Percentiles rank a stretch among this genome's conserved stretches.
Conservation (phyloP, 768 basidiomycete species). For the Dendrothele bispora region DNA sequence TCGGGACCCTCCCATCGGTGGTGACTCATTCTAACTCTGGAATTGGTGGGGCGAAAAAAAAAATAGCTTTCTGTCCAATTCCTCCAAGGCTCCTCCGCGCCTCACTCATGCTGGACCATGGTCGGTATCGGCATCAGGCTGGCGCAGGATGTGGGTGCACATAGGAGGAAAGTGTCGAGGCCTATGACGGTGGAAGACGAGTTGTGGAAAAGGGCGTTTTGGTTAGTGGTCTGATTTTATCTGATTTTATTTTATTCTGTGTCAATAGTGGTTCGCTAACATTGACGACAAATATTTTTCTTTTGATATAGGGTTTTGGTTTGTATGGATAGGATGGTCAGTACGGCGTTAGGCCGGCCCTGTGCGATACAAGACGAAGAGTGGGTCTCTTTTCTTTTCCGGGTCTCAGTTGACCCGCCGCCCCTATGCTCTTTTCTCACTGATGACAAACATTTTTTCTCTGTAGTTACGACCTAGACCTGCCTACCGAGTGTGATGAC, state of each 20-base stretch:
- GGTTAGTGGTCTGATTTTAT: slow-evolving; percentile 5
- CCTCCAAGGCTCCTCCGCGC: slow-evolving; percentile 56
- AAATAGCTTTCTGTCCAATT: slow-evolving; percentile 56
- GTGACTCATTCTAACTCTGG: too few relatives aligned
- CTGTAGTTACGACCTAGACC: slow-evolving; percentile 48
- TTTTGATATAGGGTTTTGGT: slow-evolving; percentile 11
- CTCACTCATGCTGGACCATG: slow-evolving; percentile 68
- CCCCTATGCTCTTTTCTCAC: neutral
- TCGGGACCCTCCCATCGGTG: too few relatives aligned
- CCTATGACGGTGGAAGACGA: slow-evolving; percentile 9
- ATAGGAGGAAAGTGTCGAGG: slow-evolving; percentile 30
- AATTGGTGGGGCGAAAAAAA: too few relatives aligned
- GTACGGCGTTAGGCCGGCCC: slow-evolving; percentile 51
- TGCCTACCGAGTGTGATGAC: slow-evolving; percentile 51
- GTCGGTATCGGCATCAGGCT: slow-evolving; percentile 56
- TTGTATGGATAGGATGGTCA: slow-evolving; percentile 16
- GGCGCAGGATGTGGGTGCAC: slow-evolving; percentile 54
- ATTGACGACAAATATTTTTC: neutral
- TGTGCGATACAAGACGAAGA: slow-evolving; percentile 61
- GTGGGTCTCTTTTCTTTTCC: slow-evolving; percentile 37
- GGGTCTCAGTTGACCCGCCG: neutral
- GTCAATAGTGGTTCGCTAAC: too few relatives aligned
- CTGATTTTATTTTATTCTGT: neutral
- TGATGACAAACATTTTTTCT: slow-evolving; percentile 30
- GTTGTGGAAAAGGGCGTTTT: slow-evolving; percentile 15